phyloP scores from a whole-genome alignment of 805 yeast genomes.

The Lipomyces sp. region DNA sequence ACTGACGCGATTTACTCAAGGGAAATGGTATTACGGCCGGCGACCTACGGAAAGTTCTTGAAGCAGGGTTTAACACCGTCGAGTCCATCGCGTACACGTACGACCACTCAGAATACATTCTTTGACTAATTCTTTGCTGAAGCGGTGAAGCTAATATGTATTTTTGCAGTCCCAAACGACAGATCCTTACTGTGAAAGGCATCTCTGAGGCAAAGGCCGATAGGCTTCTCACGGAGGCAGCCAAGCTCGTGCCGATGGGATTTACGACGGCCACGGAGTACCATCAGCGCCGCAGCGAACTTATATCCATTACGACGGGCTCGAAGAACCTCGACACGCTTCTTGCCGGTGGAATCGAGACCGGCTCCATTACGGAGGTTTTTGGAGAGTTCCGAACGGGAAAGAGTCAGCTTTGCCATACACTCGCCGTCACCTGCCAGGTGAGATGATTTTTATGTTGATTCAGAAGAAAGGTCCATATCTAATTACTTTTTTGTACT shows the following conservation, averaged over 20 bases:
- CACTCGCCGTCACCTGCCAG: constrained; percentile 94
- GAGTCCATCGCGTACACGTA: constrained; percentile 87
- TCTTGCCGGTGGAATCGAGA: constrained; percentile 94
- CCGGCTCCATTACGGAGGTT: constrained; percentile 93
- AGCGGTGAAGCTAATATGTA: neutral
- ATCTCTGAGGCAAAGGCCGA: constrained; percentile 96
- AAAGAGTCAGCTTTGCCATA: constrained; percentile 94
- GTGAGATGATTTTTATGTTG: neutral
- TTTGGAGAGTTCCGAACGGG: constrained; percentile 98
- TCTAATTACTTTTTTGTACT: too few relatives aligned
- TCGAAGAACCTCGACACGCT: constrained; percentile 90
- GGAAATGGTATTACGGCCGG: constrained; percentile 82
- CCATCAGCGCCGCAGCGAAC: constrained; percentile 82
- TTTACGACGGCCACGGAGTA: constrained; percentile 96
- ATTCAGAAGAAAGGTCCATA: too few relatives aligned
- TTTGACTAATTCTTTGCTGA: neutral
- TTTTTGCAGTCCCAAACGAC: constrained; percentile 59
- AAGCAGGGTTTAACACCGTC: constrained; percentile 82
- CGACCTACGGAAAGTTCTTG: constrained; percentile 76
- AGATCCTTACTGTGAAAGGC: constrained; percentile 75
- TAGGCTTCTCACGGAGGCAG: constrained; percentile 73
- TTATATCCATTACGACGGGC: constrained; percentile 92
- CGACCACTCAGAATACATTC: constrained; percentile 23
- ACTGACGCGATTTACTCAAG: too few relatives aligned
- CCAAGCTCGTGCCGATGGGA: constrained; percentile 88